Conservation (phyloP, 495 filamentous ascomycete species). For the Trichoderma orchidacearum region DNA sequence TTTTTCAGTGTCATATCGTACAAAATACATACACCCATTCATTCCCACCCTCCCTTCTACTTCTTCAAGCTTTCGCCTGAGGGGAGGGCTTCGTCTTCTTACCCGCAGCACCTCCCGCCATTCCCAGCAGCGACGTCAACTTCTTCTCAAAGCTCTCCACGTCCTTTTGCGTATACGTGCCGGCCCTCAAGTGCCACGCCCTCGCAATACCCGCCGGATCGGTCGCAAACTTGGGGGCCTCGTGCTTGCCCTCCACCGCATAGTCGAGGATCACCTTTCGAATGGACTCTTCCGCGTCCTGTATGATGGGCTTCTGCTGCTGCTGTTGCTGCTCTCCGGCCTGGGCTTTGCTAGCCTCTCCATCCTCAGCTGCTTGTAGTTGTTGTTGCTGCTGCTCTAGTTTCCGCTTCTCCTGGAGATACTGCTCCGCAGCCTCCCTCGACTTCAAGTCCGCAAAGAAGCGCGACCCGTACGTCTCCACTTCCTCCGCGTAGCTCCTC, state of each 20-base stretch:
- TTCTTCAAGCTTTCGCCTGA: not conserved
- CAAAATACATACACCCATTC: not conserved
- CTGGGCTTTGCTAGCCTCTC: not conserved
- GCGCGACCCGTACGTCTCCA: not conserved
- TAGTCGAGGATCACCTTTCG: not conserved
- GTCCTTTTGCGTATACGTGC: not conserved
- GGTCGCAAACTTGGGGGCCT: not conserved
- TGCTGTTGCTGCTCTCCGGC: not conserved
- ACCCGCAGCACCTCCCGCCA: not conserved
- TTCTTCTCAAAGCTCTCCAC: conserved; percentile 1
- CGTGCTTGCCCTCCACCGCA: conserved; percentile 1
- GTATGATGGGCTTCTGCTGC: not conserved
- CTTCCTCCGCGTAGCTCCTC: not conserved
- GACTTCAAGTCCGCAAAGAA: conserved; percentile 1
- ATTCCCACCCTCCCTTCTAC: not conserved
- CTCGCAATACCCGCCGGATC: not conserved
- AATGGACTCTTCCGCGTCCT: not conserved
- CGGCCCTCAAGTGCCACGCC: not conserved
- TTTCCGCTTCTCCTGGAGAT: conserved; percentile 1
- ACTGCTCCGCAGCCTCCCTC: not conserved
- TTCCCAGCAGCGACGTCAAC: not conserved
- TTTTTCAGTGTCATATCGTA: no score
- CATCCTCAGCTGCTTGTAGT: not conserved
- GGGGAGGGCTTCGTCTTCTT: not conserved
- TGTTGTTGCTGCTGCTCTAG: not conserved